Percentiles rank a stretch among this genome's conserved stretches.
phyloP scores from a whole-genome alignment of 1,284 basidiomycete genomes.

The Irpex lacteus region DNA sequence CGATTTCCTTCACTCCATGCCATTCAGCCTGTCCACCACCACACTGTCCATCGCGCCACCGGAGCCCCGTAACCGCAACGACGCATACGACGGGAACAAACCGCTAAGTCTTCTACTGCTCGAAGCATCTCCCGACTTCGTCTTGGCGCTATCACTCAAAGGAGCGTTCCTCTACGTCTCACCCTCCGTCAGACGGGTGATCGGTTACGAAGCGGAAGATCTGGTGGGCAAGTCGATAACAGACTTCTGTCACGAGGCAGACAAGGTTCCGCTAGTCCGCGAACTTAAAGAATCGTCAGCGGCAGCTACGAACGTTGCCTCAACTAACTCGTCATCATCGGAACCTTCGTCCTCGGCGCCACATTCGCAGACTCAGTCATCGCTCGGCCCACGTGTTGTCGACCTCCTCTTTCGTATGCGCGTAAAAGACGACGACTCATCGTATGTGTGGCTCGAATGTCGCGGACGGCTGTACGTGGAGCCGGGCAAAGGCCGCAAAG shows the following conservation, averaged over 20 bases:
- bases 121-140: constrained; percentile 72
- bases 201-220: constrained; percentile 82
- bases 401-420: constrained; percentile 78
- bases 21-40: constrained; percentile 32
- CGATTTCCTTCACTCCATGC: constrained; percentile 37
- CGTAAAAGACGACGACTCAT: constrained; percentile 47
- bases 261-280: constrained; percentile 88
- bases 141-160: constrained; percentile 90
- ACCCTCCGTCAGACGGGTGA: constrained; percentile 69
- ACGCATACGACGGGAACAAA: constrained; percentile 38
- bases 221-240: constrained; percentile 76
- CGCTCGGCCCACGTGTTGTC: constrained; percentile 44
- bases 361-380: neutral
- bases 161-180: constrained; percentile 93
- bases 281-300: constrained; percentile 83
- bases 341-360: neutral
- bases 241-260: constrained; percentile 85
- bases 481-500: constrained; percentile 87
- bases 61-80: constrained; percentile 22
- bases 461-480: constrained; percentile 85
- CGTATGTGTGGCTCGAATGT: constrained; percentile 85
- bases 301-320: constrained; percentile 8
- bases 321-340: neutral
- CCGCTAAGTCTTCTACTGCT: constrained; percentile 67
- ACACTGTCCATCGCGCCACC: constrained; percentile 22